phyloP scores from a whole-genome alignment of 148 eudicot genomes.

The Cornus suecica region DNA sequence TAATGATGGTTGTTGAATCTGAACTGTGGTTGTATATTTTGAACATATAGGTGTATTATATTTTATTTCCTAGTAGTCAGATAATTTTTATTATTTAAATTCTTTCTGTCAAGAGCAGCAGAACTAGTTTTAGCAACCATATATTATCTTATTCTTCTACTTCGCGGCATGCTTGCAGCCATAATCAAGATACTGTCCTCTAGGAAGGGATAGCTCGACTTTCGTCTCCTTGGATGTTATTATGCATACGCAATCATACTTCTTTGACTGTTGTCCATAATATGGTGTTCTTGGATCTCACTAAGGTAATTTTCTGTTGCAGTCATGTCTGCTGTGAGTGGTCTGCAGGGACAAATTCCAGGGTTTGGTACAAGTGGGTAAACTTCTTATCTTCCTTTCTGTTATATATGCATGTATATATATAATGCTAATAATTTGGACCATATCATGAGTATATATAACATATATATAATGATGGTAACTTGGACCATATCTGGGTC shows the following conservation, averaged over 20 bases:
- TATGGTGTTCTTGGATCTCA: background rate
- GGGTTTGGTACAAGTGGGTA: conserved; percentile 87
- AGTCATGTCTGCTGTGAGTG: conserved; percentile 99
- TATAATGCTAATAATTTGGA: background rate
- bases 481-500: no score
- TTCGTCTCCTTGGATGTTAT: no score
- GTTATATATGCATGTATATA: background rate
- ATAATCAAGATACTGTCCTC: no score
- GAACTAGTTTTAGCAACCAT: no score
- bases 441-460: no score
- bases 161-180: no score
- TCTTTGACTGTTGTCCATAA: background rate
- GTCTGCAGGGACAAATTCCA: conserved; percentile 75
- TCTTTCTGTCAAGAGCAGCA: background rate
- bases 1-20: background rate
- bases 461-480: background rate
- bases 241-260: background rate
- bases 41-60: background rate
- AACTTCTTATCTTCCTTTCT: background rate
- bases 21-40: background rate
- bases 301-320: conserved; percentile 25
- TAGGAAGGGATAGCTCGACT: no score
- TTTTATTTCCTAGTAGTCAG: background rate
- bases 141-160: no score
- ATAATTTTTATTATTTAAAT: background rate